Evolutionary conservation across 257 asterid species (phyloP).

Genomic region (Eustoma russellianum): DNA sequence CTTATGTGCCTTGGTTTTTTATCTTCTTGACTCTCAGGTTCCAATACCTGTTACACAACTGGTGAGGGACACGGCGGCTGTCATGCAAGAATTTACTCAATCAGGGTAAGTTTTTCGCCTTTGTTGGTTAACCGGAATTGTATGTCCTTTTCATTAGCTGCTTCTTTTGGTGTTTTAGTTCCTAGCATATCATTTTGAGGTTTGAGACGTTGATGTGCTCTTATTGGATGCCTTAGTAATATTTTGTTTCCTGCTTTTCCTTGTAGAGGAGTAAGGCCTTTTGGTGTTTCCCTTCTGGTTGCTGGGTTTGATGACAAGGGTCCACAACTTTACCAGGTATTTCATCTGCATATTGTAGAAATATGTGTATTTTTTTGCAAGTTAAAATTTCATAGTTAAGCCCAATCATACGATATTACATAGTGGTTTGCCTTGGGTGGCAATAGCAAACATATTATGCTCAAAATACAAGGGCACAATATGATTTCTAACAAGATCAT

Average conservation of each 20-base stretch:
- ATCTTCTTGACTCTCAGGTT: conserved; percentile 39
- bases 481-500: too few relatives aligned
- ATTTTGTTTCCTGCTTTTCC: conserved; percentile 11
- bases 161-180: too few relatives aligned
- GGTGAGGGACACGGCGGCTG: conserved; percentile 98
- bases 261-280: conserved; percentile 91
- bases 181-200: too few relatives aligned
- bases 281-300: conserved; percentile 92
- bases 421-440: too few relatives aligned
- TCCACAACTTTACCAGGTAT: conserved; percentile 91
- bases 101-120: conserved; percentile 66
- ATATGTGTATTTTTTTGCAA: neutral
- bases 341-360: too few relatives aligned
- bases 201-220: neutral
- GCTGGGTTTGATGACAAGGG: conserved; percentile 99
- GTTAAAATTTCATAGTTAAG: too few relatives aligned
- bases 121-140: too few relatives aligned
- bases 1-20: conserved; percentile 12
- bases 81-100: conserved; percentile 99
- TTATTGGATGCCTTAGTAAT: neutral
- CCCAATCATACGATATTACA: too few relatives aligned
- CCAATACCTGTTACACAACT: conserved; percentile 92
- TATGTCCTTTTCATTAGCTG: too few relatives aligned
- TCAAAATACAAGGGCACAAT: too few relatives aligned
- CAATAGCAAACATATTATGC: too few relatives aligned